Conservation (phyloP, 345 rosid species). For the Citrus maxima region DNA sequence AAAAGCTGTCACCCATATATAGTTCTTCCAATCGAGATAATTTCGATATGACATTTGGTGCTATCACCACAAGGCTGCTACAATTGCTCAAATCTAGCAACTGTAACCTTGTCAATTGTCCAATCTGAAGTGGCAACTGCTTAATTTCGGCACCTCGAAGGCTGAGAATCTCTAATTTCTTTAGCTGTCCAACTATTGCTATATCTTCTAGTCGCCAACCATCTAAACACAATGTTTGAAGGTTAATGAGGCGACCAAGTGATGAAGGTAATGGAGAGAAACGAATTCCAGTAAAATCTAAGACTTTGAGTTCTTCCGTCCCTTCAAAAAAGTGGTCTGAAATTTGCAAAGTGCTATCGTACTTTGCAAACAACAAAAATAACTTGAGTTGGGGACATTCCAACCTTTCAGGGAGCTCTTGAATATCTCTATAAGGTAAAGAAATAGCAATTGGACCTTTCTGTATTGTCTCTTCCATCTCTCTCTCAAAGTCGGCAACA, state of each 20-base stretch:
- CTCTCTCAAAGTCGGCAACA: not conserved
- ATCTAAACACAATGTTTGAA: too few species aligned
- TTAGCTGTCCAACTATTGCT: not conserved
- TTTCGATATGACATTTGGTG: not conserved
- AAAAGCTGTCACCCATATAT: not conserved
- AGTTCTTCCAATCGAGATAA: not conserved
- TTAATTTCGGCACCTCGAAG: too few species aligned
- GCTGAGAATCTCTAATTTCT: not conserved
- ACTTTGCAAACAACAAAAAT: not conserved
- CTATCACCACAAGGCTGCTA: not conserved
- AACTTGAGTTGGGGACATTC: slow-evolving; percentile 16
- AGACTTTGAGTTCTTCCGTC: not conserved
- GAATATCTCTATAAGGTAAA: not conserved
- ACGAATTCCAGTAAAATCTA: too few species aligned
- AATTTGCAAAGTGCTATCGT: not conserved
- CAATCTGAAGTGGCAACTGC: too few species aligned
- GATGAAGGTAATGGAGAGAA: not conserved
- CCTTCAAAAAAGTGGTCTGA: not conserved
- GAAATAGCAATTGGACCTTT: not conserved
- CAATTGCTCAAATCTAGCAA: not conserved
- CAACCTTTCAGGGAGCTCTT: slow-evolving; percentile 6
- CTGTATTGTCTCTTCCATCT: not conserved
- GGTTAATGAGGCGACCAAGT: not conserved
- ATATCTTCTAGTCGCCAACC: not conserved
- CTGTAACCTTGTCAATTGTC: too few species aligned